These are phyloP conservation scores for Tuctoria greenei DNA, from an alignment of 176 grass and related monocot species.

Conservation along the genomic window DNA sequence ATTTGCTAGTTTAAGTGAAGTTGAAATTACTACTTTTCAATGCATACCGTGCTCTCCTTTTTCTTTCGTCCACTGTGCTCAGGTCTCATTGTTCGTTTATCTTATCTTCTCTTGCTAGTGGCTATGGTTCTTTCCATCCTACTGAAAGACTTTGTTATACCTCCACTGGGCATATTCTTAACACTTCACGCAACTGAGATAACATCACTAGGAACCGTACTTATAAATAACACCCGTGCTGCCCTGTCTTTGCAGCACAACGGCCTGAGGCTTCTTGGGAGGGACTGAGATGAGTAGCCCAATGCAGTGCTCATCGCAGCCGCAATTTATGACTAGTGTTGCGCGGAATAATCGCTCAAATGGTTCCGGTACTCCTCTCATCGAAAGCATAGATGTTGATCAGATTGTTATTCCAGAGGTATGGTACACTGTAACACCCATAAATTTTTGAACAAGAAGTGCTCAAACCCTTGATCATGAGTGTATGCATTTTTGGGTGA, in stretches of 20 bases:
- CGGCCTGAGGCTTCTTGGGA: conserved; percentile 15
- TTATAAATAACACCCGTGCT: conserved; percentile 38
- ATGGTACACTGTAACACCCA: too few relatives aligned
- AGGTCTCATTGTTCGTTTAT: conserved; percentile 15
- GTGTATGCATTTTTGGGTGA: too few relatives aligned
- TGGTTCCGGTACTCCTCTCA: conserved; percentile 68
- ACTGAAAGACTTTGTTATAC: conserved; percentile 4
- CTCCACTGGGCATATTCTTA: conserved; percentile 32
- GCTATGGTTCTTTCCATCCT: conserved; percentile 30
- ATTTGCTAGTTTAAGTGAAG: conserved; percentile 29
- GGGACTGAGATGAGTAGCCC: conserved; percentile 35
- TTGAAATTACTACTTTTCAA: conserved; percentile 18
- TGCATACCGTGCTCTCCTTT: neutral
- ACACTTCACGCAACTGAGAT: conserved; percentile 6
- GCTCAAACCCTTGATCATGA: too few relatives aligned
- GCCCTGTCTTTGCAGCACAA: conserved; percentile 35
- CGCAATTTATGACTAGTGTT: conserved; percentile 67
- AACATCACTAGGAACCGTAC: conserved; percentile 19
- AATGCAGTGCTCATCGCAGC: conserved; percentile 44
- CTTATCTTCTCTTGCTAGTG: conserved; percentile 36
- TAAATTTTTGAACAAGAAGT: too few relatives aligned
- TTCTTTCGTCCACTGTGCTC: conserved; percentile 23
- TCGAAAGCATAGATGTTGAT: conserved; percentile 76
- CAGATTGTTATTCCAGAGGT: conserved; percentile 93
- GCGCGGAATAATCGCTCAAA: conserved; percentile 38